Conservation (phyloP, 805 yeast species). For the Monosporozyma servazzii region DNA sequence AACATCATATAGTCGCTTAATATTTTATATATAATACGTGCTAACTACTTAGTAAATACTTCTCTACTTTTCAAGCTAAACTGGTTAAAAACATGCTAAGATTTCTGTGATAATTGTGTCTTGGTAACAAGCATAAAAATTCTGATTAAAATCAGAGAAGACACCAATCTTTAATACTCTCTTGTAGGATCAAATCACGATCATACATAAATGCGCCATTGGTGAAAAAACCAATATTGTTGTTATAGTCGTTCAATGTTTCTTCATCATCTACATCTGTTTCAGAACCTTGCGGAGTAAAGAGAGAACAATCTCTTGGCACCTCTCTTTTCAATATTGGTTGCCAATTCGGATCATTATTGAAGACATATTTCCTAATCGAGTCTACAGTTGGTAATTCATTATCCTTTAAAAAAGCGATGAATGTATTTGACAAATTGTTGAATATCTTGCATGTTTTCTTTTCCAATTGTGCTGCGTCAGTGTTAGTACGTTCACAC, state of each 20-base stretch:
- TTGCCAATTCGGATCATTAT: neutral
- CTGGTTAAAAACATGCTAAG: neutral
- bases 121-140: neutral
- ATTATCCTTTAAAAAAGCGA: neutral
- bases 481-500: neutral
- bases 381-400: neutral
- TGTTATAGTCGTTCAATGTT: neutral
- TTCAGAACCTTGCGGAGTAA: neutral
- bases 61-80: neutral
- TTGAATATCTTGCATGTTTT: neutral
- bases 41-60: neutral
- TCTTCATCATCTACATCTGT: neutral
- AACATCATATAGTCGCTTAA: neutral
- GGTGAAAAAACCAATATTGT: neutral
- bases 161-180: slow-evolving; percentile 1
- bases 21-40: neutral
- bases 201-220: slow-evolving; percentile 5
- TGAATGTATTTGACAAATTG: neutral
- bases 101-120: neutral
- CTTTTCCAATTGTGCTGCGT: neutral
- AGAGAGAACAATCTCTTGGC: neutral
- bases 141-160: neutral
- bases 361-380: neutral
- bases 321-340: neutral
- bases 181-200: slow-evolving; percentile 5